Evolutionary conservation across 495 filamentous ascomycete species (phyloP).

Genomic region (Neohortaea acidophila): DNA sequence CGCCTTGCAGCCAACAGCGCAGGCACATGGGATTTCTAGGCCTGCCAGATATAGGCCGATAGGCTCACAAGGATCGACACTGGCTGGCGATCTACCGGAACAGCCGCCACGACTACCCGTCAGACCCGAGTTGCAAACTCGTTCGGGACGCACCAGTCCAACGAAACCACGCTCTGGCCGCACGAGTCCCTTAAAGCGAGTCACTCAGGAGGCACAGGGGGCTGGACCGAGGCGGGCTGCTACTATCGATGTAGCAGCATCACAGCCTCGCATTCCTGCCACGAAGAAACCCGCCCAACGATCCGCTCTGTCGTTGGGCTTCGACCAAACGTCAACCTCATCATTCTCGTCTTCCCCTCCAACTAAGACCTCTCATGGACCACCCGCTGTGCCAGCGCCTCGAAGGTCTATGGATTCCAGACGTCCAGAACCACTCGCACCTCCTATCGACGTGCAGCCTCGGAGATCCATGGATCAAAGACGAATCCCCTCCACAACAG

Average conservation of each 20-base stretch:
- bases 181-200: constrained; percentile 14
- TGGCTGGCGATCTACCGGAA: constrained; percentile 10
- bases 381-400: constrained; percentile 14
- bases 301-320: constrained; percentile 8
- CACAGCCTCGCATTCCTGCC: constrained; percentile 12
- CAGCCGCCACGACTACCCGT: constrained; percentile 17
- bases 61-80: neutral
- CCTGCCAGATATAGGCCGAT: constrained; percentile 10
- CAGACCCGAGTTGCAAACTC: constrained; percentile 13
- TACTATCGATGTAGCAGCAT: constrained; percentile 3
- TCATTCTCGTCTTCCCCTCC: neutral
- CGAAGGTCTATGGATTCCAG: constrained; percentile 9
- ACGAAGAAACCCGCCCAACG: constrained; percentile 3
- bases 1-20: constrained; percentile 9
- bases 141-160: constrained; percentile 11
- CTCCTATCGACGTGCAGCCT: neutral
- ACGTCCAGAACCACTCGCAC: constrained; percentile 1
- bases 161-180: constrained; percentile 11
- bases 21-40: constrained; percentile 4
- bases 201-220: neutral
- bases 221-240: constrained; percentile 6
- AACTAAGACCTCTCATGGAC: neutral
- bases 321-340: no score
- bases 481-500: neutral
- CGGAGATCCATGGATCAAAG: neutral